Evolutionary conservation across 805 yeast species (phyloP).

Genomic region (Komagataella populi): DNA sequence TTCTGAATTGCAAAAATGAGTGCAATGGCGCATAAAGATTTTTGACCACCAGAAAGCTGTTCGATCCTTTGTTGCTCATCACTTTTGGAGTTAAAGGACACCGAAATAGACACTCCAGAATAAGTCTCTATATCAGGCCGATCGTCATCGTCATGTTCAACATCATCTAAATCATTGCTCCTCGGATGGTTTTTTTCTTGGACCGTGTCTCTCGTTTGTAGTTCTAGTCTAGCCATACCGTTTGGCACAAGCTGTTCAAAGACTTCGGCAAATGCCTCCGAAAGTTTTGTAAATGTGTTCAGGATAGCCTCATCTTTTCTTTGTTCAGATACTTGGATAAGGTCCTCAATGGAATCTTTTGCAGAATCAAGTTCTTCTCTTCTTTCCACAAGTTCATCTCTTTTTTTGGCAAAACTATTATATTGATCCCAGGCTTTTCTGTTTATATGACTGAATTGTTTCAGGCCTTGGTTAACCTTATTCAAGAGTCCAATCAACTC

Average conservation of each 20-base stretch:
- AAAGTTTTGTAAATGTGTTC: conserved; percentile 64
- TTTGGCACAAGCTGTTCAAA: conserved; percentile 75
- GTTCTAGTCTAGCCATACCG: conserved; percentile 64
- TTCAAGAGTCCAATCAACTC: conserved; percentile 40
- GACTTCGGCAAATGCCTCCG: conserved; percentile 57
- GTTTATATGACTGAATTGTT: conserved; percentile 65
- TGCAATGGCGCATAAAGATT: conserved; percentile 92
- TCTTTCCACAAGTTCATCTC: conserved; percentile 51
- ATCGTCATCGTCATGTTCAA: conserved; percentile 8
- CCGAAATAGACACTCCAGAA: conserved; percentile 73
- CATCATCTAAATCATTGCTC: conserved; percentile 8
- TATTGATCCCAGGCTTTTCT: conserved; percentile 84
- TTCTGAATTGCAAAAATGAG: conserved; percentile 86
- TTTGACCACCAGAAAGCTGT: conserved; percentile 94
- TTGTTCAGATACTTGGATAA: conserved; percentile 55
- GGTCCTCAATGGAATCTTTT: conserved; percentile 53
- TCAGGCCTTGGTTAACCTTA: conserved; percentile 39
- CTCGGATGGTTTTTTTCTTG: conserved; percentile 1
- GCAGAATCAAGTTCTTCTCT: conserved; percentile 59
- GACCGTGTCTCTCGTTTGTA: conserved; percentile 28
- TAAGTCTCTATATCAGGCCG: conserved; percentile 36
- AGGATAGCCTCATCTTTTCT: conserved; percentile 78
- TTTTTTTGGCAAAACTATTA: conserved; percentile 56
- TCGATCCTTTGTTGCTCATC: conserved; percentile 83
- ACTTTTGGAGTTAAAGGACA: conserved; percentile 75